Evolutionary conservation across 2,329 filamentous ascomycete genomes (phyloP).

Genomic region (Ramichloridium luteum): DNA sequence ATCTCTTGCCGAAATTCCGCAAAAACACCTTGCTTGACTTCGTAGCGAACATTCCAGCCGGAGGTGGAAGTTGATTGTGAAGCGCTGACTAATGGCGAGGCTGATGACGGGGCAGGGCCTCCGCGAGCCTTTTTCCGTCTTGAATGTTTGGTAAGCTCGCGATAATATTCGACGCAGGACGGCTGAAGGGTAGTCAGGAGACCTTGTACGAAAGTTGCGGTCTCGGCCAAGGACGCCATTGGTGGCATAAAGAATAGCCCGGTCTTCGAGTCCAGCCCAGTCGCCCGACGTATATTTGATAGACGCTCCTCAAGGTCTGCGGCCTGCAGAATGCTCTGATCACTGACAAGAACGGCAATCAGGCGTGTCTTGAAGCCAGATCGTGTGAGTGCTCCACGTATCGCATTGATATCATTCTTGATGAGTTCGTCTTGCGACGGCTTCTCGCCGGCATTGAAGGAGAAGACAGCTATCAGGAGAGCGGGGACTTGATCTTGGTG

Average conservation of each 20-base stretch:
- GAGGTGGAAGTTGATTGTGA: slow-evolving; percentile 74
- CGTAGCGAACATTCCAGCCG: slow-evolving; percentile 88
- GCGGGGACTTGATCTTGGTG: slow-evolving; percentile 77
- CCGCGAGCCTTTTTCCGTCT: slow-evolving; percentile 77
- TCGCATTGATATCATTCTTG: slow-evolving; percentile 71
- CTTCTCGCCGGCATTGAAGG: slow-evolving; percentile 58
- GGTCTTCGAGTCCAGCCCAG: slow-evolving; percentile 68
- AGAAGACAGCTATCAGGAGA: slow-evolving; percentile 69
- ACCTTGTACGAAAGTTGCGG: slow-evolving; percentile 60
- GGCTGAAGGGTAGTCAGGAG: slow-evolving; percentile 63
- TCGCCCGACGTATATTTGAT: slow-evolving; percentile 64
- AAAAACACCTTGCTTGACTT: slow-evolving; percentile 83
- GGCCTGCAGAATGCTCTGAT: slow-evolving; percentile 48
- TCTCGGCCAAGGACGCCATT: slow-evolving; percentile 56
- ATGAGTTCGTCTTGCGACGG: slow-evolving; percentile 76
- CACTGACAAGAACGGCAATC: slow-evolving; percentile 64
- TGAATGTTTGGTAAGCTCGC: slow-evolving; percentile 83
- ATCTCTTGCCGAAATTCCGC: slow-evolving; percentile 90
- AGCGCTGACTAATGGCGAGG: slow-evolving; percentile 70
- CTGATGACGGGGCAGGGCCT: slow-evolving; percentile 63
- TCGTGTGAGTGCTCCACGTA: slow-evolving; percentile 55
- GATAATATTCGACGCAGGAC: slow-evolving; percentile 75
- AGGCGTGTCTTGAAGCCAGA: slow-evolving; percentile 70
- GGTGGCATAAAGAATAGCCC: slow-evolving; percentile 72
- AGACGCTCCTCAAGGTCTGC: slow-evolving; percentile 62